A percentile compares a stretch with the other conserved stretches of the same genome.
Evolutionary conservation across 495 filamentous ascomycete genomes (phyloP).

Genomic region (Cladorrhinum samala): DNA sequence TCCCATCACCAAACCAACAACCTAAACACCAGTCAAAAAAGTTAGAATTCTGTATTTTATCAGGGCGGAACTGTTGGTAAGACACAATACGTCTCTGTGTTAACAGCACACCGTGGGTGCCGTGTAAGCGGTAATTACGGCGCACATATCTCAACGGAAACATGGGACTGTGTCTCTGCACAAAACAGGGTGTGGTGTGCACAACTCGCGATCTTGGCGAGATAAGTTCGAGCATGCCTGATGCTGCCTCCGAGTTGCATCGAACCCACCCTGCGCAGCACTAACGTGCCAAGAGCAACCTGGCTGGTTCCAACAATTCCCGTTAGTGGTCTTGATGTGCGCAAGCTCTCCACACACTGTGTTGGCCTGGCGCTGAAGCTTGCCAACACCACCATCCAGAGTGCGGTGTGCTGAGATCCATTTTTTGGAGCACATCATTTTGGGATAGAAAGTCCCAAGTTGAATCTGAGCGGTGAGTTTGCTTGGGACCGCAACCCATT

Average conservation of each 20-base stretch:
- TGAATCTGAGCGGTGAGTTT: neutral
- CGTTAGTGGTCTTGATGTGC: neutral
- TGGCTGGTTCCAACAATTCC: slow-evolving; percentile 2
- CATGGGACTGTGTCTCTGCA: neutral
- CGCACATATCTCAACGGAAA: neutral
- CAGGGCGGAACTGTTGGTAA: too few species aligned
- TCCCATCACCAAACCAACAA: too few species aligned
- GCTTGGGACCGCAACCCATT: neutral
- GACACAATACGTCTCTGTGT: too few species aligned
- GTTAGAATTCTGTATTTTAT: too few species aligned
- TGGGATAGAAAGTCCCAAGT: neutral
- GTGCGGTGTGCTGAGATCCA: neutral
- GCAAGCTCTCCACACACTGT: neutral
- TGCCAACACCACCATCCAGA: neutral
- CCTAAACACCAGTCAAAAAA: too few species aligned
- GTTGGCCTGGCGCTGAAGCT: neutral
- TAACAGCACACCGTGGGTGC: neutral
- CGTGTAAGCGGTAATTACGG: neutral
- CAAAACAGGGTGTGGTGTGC: neutral
- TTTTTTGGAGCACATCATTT: neutral
- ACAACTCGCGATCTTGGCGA: neutral
- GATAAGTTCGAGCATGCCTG: neutral
- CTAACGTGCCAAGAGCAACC: neutral
- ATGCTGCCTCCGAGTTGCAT: slow-evolving; percentile 5
- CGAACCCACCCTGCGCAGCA: neutral